Evolutionary conservation across 306 rosid species (phyloP), one percentile per base, ranked within the genome.

Genomic region (Prunus mira): DNA sequence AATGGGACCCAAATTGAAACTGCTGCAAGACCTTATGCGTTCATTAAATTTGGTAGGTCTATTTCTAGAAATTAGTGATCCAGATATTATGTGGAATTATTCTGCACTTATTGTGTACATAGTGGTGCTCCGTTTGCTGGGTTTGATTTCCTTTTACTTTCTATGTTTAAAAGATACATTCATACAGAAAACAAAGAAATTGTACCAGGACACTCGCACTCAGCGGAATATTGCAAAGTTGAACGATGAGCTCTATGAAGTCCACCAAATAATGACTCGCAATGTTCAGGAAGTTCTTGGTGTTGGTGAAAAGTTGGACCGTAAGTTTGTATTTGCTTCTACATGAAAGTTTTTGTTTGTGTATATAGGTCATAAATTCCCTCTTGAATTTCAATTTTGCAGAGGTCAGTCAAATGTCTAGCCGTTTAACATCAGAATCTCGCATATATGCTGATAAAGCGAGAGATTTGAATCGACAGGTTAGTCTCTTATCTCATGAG

Each of bases 281-380:
- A 96, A 96, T 87, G 99, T 96, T 85, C 99, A 92, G 87, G 99
- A 96, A 81, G 98, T 96, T 85, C 96, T 96, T 78, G 99, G 99
- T 81, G 99, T 96, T 76, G 99, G 99, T 65, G 98, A 96, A 89
- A 96, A 92, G 85, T 88, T 96, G 92, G 98, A 96, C 82, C 98
- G 99, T 96, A 92, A 89, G 99, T 77, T 30, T 45, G 30, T 28
- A n/a, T 58, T 46, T 46, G 58, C 49, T 47, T 73, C 45, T 73
- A 61, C 1, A 6, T 8, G 7, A 58, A 73, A 45, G 41, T 13
- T 45, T 43, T 45, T 54, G 12, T 50, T 43, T 78, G n/a, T 70
- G 50, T 3, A 54, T 63, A 45, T 20, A 32, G 27, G 43, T 88
- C 64, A 73, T 72, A 25, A 64, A 32, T 32, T 79, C 43, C 70